Base-by-base conservation (phyloP, 2,329 filamentous ascomycete genomes). In the Cytospora piceicola region DNA sequence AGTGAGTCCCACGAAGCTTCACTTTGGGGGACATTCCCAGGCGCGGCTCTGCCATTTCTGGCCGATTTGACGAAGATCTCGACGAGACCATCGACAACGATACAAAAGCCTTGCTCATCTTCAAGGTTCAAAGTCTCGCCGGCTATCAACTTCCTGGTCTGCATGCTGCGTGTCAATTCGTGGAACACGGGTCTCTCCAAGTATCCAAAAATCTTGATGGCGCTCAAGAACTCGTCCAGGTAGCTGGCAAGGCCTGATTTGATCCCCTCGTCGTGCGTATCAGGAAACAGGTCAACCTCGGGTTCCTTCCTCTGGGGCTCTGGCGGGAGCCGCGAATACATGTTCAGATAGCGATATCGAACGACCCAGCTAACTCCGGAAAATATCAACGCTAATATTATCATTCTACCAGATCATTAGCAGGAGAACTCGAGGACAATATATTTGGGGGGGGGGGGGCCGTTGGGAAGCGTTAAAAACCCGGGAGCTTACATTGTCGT, bases 161-260 rank as follows among this genome's bases (percentile, higher is more conserved):
- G 95, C 95, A 99, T 99, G 66, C 94, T 97, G 67, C 95, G 85
- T 0, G 95, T 99, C 72, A 99, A 85, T 78, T 99, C 95, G 74
- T 99, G 96, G 74, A 99, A 99, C 52, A 99, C 95, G 0, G 95
- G 93, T 30, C 95, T 88, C 76, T 99, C 95, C 53, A 99, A 82
- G 74, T 98, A 99, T 11, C 95, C 95, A 78, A 99, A 99, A 65
- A 99, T 95, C 78, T 98, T 99, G 81, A 99, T 99, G 34, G 96
- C 95, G 75, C 94, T 98, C 27, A 99, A 82, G 72, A 99, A 99
- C 76, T 99, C 96, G 77, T 99, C 95, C 30, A 99, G 83, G 72
- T 99, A 99, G 75, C 94, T 99, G n/a, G 93, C 89, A 54, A 99
- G 82, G 0, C 94, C 95, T 0, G 93, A 89, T 77, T 99, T 99